Percentiles rank a stretch among this genome's conserved stretches.
These are phyloP conservation scores for Pilasporangium apinafurcum DNA, from an alignment of 352 stramenopile genomes.

Conservation along the genomic window DNA sequence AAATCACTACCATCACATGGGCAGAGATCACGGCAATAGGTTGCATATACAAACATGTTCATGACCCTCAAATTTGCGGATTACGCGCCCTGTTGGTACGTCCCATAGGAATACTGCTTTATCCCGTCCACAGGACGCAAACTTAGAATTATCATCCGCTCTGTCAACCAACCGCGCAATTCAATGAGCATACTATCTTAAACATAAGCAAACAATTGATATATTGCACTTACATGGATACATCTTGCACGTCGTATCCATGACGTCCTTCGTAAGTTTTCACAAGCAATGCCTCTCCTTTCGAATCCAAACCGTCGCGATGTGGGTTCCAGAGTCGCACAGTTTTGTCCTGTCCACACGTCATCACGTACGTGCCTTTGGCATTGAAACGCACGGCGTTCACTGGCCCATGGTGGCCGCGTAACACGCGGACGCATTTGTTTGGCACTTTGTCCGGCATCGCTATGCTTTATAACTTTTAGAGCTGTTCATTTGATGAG, in stretches of 20 bases:
- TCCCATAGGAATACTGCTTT: constrained; percentile 87
- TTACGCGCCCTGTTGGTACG: constrained; percentile 74
- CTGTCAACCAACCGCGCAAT: constrained; percentile 15
- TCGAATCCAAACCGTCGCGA: constrained; percentile 47
- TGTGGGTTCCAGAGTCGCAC: constrained; percentile 87
- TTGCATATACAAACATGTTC: constrained; percentile 36
- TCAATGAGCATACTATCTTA: background rate
- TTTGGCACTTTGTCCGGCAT: constrained; percentile 17
- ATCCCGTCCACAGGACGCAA: constrained; percentile 83
- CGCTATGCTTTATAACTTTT: background rate
- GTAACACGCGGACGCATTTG: constrained; percentile 40
- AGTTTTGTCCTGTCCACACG: constrained; percentile 81
- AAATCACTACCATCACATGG: background rate
- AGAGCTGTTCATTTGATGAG: background rate
- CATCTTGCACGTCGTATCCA: constrained; percentile 86
- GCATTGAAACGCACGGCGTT: constrained; percentile 81
- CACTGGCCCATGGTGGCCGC: constrained; percentile 61
- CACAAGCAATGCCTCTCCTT: constrained; percentile 62
- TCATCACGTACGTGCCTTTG: constrained; percentile 89
- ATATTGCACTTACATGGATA: constrained; percentile 60
- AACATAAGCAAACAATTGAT: background rate
- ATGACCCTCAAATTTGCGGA: constrained; percentile 88
- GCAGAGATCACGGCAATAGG: background rate
- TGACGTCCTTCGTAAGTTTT: constrained; percentile 85
- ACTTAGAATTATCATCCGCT: constrained; percentile 79